Evolutionary conservation across 148 eudicot genomes (phyloP), one percentile per base, ranked within the genome.

Genomic region (Vaccinium myrtillus): DNA sequence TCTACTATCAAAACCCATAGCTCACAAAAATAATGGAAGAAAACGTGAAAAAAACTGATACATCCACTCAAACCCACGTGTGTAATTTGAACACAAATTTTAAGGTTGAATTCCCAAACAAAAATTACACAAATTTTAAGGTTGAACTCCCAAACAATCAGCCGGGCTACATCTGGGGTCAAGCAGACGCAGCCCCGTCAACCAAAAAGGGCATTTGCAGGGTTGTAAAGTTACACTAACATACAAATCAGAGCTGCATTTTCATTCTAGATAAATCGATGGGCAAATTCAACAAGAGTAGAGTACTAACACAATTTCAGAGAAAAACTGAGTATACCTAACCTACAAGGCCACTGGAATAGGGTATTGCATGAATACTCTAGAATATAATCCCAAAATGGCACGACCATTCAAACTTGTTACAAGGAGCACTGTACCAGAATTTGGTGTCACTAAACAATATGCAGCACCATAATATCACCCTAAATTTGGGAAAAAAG

Each of bases 201-300:
- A 32, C 23, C 77, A 49, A n/a, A 77, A 77, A 18, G 58, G 18
- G 15, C 74, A 69, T 69, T 69, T 30, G 21, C 82, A 19, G 32
- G 54, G 43, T 59, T 36, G 10, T 36, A 80, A 59, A 59, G 67
- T 58, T 43, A 10, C 21, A 39, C 10, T 32, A 18, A 18, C 25
- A 14, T 51, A 79, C 82, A 80, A 69, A 82, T 70, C 65, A 71
- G 50, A 71, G 50, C 43, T 53, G 63, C 77, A 32, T 53, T 82
- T 69, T 30, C 63, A 80, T 59, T 27, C 18, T 80, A 59, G 18
- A 59, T 19, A 59, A 79, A 46, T 16, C 5, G n/a, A 54, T 54
- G 15, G 21, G 43, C 81, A 53, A 67, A 78, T 78, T 30, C 43
- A 50, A 77, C 23, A 54, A 79, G 69, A 18, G 19, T 55, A 4